phyloP scores from a whole-genome alignment of 805 yeast species.

The Wickerhamomyces silvicola region DNA sequence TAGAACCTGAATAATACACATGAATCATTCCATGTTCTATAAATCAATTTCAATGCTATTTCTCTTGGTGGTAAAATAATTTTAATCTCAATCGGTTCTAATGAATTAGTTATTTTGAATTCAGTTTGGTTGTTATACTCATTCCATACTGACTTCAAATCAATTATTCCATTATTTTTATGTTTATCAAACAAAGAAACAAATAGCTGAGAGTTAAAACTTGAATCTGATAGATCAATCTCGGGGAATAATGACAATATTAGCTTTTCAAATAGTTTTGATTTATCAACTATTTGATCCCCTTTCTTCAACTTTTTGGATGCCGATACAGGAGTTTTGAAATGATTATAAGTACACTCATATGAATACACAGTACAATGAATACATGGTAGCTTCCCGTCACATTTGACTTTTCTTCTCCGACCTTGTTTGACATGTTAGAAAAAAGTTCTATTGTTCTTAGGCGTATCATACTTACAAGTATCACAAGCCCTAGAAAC shows the following conservation, averaged over 20 bases:
- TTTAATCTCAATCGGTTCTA: slow-evolving; percentile 35
- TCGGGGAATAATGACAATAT: slow-evolving; percentile 15
- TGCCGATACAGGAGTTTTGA: slow-evolving; percentile 29
- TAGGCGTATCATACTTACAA: no score
- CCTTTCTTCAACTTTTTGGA: slow-evolving; percentile 12
- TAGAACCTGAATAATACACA: slow-evolving; percentile 80
- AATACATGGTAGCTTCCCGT: slow-evolving; percentile 77
- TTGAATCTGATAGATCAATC: slow-evolving; percentile 7
- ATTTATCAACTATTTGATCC: not conserved
- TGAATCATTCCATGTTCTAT: slow-evolving; percentile 80
- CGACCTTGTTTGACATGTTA: no score
- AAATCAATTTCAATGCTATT: slow-evolving; percentile 64
- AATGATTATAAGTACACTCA: slow-evolving; percentile 80
- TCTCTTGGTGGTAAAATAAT: slow-evolving; percentile 73
- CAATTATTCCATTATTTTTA: slow-evolving; percentile 13
- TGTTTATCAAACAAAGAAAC: slow-evolving; percentile 11
- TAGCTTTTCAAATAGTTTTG: slow-evolving; percentile 3
- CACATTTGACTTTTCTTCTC: slow-evolving; percentile 74
- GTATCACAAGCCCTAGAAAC: slow-evolving; percentile 71
- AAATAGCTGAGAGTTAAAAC: slow-evolving; percentile 14
- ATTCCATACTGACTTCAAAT: slow-evolving; percentile 11
- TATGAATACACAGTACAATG: slow-evolving; percentile 86
- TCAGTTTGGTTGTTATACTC: slow-evolving; percentile 9
- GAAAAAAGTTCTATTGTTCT: no score
- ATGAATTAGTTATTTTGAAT: slow-evolving; percentile 20